Percentiles rank a stretch among this genome's conserved stretches.
These are phyloP conservation scores for Lentinula boryana DNA, from an alignment of 768 basidiomycete genomes.

Conservation along the genomic window DNA sequence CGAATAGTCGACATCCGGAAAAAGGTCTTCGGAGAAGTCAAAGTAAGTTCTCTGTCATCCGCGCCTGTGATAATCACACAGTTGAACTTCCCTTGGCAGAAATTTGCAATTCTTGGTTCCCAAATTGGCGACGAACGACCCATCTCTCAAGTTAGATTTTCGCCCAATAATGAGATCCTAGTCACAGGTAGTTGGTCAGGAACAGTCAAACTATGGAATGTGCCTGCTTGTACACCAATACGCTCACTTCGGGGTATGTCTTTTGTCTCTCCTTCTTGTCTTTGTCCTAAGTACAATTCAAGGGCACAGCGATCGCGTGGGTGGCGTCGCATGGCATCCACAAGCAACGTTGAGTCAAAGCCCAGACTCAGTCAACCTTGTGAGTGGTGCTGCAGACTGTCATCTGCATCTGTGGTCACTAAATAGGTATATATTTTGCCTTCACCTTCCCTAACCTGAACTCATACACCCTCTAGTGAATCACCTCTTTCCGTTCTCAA, in stretches of 20 bases:
- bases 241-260: slow-evolving; percentile 64
- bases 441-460: not conserved
- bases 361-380: slow-evolving; percentile 70
- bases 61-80: not conserved
- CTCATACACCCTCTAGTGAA: slow-evolving; percentile 45
- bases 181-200: slow-evolving; percentile 98
- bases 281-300: slow-evolving; percentile 8
- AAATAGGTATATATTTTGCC: slow-evolving; percentile 47
- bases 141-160: slow-evolving; percentile 88
- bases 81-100: slow-evolving; percentile 35
- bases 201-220: slow-evolving; percentile 90
- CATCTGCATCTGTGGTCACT: slow-evolving; percentile 87
- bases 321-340: slow-evolving; percentile 98
- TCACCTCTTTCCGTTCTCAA: slow-evolving; percentile 78
- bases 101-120: slow-evolving; percentile 88
- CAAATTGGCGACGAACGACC: slow-evolving; percentile 98
- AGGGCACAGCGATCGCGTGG: slow-evolving; percentile 89
- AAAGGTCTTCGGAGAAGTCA: slow-evolving; percentile 83
- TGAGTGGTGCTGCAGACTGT: slow-evolving; percentile 86
- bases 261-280: not conserved
- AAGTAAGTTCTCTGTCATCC: slow-evolving; percentile 42
- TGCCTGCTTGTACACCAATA: slow-evolving; percentile 82
- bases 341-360: slow-evolving; percentile 73
- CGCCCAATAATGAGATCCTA: slow-evolving; percentile 83
- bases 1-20: slow-evolving; percentile 91